These are phyloP conservation scores for Neurospora sp. DNA, from an alignment of 495 filamentous ascomycete species.

Conservation along the genomic window DNA sequence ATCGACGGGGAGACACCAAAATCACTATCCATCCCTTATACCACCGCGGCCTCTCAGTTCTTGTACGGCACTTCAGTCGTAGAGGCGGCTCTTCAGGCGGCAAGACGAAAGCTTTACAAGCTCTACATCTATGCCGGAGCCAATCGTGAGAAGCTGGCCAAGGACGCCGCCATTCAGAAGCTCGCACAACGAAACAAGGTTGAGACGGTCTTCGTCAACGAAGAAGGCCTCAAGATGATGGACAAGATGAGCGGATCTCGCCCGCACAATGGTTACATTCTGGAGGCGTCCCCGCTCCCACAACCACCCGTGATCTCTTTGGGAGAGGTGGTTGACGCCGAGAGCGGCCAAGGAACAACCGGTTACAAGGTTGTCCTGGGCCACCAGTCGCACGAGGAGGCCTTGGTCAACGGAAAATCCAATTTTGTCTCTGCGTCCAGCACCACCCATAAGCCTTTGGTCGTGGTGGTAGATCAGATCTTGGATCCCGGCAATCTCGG, in stretches of 20 bases:
- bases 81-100: conserved; percentile 64
- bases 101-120: conserved; percentile 66
- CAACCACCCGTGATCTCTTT: conserved; percentile 58
- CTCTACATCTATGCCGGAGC: conserved; percentile 64
- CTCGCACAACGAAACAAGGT: conserved; percentile 50
- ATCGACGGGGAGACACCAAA: background rate
- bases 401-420: conserved; percentile 54
- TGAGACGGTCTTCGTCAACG: conserved; percentile 38
- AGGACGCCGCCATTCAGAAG: conserved; percentile 39
- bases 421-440: conserved; percentile 25
- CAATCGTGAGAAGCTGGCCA: conserved; percentile 29
- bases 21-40: conserved; percentile 61
- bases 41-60: conserved; percentile 81
- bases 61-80: conserved; percentile 77
- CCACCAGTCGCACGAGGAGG: conserved; percentile 65
- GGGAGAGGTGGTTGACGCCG: conserved; percentile 29
- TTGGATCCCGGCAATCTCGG: conserved; percentile 85
- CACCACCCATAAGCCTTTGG: conserved; percentile 55
- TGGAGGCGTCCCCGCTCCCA: conserved; percentile 79
- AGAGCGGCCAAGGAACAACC: conserved; percentile 15
- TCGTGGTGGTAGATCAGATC: conserved; percentile 76
- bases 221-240: conserved; percentile 48
- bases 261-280: conserved; percentile 83
- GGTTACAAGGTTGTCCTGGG: conserved; percentile 48
- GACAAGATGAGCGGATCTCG: conserved; percentile 76